Conservation (phyloP, 73 alveolate genomes). For the Breviolum minutum region DNA sequence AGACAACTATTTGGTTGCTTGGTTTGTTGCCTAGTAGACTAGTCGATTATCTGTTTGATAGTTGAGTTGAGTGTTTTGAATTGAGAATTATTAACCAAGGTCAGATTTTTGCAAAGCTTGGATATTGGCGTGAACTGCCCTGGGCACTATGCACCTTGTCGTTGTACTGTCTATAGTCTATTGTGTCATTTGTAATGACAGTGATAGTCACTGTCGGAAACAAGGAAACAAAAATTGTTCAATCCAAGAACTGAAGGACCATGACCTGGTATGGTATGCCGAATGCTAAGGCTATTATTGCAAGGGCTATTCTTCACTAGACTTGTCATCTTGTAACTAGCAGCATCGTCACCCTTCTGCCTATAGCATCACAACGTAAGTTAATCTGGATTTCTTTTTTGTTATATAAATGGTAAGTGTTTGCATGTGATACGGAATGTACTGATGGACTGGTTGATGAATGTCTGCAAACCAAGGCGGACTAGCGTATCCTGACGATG, state of each 20-base stretch:
- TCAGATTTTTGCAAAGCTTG: not conserved
- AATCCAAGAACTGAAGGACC: too few relatives aligned
- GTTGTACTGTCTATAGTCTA: not conserved
- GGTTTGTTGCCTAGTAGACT: not conserved
- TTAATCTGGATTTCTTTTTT: not conserved
- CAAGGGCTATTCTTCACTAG: too few relatives aligned
- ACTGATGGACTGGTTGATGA: too few relatives aligned
- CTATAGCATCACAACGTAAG: too few relatives aligned
- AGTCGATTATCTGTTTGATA: not conserved
- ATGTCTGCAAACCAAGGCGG: not conserved
- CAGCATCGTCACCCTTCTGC: too few relatives aligned
- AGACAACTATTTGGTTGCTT: not conserved
- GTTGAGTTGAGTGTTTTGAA: not conserved
- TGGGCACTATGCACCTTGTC: not conserved
- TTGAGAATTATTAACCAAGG: not conserved
- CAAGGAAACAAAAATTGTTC: too few relatives aligned
- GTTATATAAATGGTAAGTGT: too few relatives aligned
- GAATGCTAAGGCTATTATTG: too few relatives aligned
- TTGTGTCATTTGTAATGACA: not conserved
- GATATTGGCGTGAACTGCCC: not conserved
- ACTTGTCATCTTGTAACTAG: too few relatives aligned
- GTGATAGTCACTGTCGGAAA: not conserved
- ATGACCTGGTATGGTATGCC: too few relatives aligned
- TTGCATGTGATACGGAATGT: too few relatives aligned
- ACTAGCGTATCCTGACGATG: not conserved